Conservation (phyloP, 1,284 basidiomycete genomes). For the Meira nashicola region DNA sequence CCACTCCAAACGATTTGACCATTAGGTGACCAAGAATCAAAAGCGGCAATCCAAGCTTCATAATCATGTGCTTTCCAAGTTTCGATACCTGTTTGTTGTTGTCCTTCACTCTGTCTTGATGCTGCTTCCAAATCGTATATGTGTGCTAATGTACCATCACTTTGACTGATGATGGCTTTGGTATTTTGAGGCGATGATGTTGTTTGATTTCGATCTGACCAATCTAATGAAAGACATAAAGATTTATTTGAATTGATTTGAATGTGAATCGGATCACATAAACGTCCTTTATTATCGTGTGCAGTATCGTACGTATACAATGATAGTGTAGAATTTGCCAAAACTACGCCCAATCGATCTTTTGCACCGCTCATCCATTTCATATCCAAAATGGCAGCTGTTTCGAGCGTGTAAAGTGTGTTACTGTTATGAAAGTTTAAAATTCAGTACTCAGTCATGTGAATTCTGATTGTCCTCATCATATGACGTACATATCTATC, state of each 20-base stretch:
- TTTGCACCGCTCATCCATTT: conserved; percentile 34
- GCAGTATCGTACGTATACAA: neutral
- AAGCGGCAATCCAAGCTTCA: conserved; percentile 90
- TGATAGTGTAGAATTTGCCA: conserved; percentile 6
- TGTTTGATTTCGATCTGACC: conserved; percentile 29
- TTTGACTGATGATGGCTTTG: conserved; percentile 42
- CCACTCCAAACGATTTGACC: conserved; percentile 71
- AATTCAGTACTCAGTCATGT: neutral
- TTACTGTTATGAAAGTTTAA: neutral
- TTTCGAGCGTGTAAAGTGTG: conserved; percentile 16
- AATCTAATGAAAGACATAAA: conserved; percentile 50
- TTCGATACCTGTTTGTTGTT: conserved; percentile 6
- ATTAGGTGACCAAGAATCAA: conserved; percentile 67
- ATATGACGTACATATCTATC: conserved; percentile 11
- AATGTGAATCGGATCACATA: conserved; percentile 19
- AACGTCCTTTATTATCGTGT: neutral
- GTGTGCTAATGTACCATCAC: conserved; percentile 43
- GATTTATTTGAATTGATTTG: conserved; percentile 35
- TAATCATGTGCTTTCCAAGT: conserved; percentile 83
- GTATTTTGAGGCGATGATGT: conserved; percentile 11
- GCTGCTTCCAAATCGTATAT: conserved; percentile 24
- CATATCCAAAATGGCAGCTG: conserved; percentile 47
- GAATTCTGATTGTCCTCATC: neutral
- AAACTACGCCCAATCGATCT: neutral
- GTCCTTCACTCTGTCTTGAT: neutral